Conservation (phyloP, 176 grass and related monocot genomes). For the Tillandsia fasciculata region DNA sequence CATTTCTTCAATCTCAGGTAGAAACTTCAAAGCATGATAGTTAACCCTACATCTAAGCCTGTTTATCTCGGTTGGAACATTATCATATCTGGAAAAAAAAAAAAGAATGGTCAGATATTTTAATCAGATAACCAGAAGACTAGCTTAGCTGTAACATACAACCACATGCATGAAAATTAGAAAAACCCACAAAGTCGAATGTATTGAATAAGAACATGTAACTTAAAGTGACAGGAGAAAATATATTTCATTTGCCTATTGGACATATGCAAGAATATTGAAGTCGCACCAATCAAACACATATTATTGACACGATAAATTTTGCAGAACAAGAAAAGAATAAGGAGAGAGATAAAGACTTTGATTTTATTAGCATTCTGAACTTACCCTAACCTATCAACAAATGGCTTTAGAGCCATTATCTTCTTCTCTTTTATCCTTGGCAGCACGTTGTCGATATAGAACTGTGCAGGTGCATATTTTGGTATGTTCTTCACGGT, state of each 20-base stretch:
- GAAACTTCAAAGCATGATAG: slow-evolving; percentile 97
- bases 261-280: too few relatives aligned
- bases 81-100: slow-evolving; percentile 69
- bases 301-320: background rate
- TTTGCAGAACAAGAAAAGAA: background rate
- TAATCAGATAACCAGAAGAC: background rate
- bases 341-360: slow-evolving; percentile 1
- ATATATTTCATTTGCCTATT: too few relatives aligned
- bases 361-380: slow-evolving; percentile 14
- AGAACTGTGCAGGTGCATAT: slow-evolving; percentile 91
- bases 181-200: background rate
- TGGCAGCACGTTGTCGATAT: slow-evolving; percentile 97
- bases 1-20: slow-evolving; percentile 95
- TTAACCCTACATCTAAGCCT: slow-evolving; percentile 92
- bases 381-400: slow-evolving; percentile 92
- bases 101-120: background rate
- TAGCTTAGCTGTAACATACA: background rate
- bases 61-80: slow-evolving; percentile 97
- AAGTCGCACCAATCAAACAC: background rate
- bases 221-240: too few relatives aligned
- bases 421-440: slow-evolving; percentile 97
- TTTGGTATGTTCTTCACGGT: slow-evolving; percentile 98
- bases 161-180: background rate
- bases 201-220: too few relatives aligned
- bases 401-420: slow-evolving; percentile 98